Conservation (phyloP, 169 alveolate species). For the Eimeria acervulina region DNA sequence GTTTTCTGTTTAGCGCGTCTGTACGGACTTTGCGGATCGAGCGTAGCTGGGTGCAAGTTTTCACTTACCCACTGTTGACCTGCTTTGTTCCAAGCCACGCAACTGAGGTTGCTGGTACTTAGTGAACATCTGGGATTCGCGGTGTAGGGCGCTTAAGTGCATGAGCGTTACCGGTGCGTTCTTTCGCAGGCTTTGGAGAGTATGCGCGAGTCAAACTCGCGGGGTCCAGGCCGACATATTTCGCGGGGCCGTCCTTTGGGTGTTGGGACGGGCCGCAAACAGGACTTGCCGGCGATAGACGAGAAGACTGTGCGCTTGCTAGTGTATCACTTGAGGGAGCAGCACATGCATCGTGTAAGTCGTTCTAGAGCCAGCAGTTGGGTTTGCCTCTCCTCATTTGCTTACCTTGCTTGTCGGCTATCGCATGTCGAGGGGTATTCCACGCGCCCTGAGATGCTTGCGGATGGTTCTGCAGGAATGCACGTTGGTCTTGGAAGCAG, state of each 20-base stretch:
- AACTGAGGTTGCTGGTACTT: background rate
- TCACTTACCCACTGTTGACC: background rate
- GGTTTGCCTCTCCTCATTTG: background rate
- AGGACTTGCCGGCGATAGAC: conserved; percentile 69
- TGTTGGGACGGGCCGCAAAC: conserved; percentile 59
- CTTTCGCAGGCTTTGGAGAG: conserved; percentile 64
- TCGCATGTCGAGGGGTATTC: background rate
- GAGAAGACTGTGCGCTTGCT: conserved; percentile 72
- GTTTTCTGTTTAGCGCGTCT: background rate
- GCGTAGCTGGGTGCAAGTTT: background rate
- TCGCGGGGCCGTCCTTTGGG: conserved; percentile 62
- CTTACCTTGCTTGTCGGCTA: background rate
- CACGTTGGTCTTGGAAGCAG: conserved; percentile 63
- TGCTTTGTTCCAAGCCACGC: background rate
- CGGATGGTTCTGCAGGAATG: conserved; percentile 55
- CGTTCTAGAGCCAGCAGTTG: background rate
- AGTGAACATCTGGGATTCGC: background rate
- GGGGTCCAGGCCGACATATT: conserved; percentile 63
- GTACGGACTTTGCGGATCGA: background rate
- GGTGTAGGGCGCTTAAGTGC: background rate
- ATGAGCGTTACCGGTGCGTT: background rate
- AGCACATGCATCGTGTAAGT: conserved; percentile 70
- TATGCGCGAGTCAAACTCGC: conserved; percentile 59
- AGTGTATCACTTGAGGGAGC: conserved; percentile 62
- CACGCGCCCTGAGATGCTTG: background rate